phyloP scores from a whole-genome alignment of 2,329 filamentous ascomycete species.

The Erysiphe pulchra region DNA sequence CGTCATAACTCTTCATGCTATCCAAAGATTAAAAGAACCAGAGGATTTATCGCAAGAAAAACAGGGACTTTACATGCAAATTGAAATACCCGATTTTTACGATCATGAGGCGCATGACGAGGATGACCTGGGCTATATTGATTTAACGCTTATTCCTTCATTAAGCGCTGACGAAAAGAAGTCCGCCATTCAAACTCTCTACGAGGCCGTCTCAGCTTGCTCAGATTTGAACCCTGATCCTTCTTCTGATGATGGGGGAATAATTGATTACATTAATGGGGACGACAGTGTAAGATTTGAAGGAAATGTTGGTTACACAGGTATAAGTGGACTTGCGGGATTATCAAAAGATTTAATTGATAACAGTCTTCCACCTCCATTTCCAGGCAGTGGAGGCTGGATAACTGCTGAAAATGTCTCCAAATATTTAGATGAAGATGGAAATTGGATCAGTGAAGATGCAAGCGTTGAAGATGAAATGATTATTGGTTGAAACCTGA shows the following conservation, averaged over 20 bases:
- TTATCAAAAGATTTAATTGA: slow-evolving; percentile 22
- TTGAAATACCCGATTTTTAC: slow-evolving; percentile 32
- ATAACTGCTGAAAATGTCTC: slow-evolving; percentile 81
- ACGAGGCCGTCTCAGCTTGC: slow-evolving; percentile 45
- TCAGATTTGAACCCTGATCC: slow-evolving; percentile 55
- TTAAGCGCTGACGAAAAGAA: slow-evolving; percentile 3
- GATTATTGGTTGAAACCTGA: too few relatives aligned
- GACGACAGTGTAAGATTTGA: slow-evolving; percentile 32
- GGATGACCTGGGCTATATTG: slow-evolving; percentile 19
- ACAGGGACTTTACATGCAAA: slow-evolving; percentile 35
- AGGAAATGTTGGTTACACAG: slow-evolving; percentile 17
- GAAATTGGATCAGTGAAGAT: slow-evolving; percentile 40
- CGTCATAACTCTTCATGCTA: slow-evolving; percentile 48
- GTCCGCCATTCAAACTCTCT: slow-evolving; percentile 17
- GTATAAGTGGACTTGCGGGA: slow-evolving; percentile 23
- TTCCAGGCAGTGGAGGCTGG: slow-evolving; percentile 55
- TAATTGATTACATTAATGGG: slow-evolving; percentile 25
- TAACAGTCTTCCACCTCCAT: slow-evolving; percentile 33
- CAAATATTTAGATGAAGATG: slow-evolving; percentile 57
- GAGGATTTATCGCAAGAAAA: slow-evolving; percentile 16
- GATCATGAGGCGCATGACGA: slow-evolving; percentile 23
- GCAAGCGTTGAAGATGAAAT: slow-evolving; percentile 5
- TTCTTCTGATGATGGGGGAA: slow-evolving; percentile 22
- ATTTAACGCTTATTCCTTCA: slow-evolving; percentile 38
- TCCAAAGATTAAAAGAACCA: slow-evolving; percentile 27